A percentile compares a stretch with the other conserved stretches of the same genome.
These are phyloP conservation scores for Eucalyptus shirleyi DNA, from an alignment of 345 rosid species.

Conservation along the genomic window DNA sequence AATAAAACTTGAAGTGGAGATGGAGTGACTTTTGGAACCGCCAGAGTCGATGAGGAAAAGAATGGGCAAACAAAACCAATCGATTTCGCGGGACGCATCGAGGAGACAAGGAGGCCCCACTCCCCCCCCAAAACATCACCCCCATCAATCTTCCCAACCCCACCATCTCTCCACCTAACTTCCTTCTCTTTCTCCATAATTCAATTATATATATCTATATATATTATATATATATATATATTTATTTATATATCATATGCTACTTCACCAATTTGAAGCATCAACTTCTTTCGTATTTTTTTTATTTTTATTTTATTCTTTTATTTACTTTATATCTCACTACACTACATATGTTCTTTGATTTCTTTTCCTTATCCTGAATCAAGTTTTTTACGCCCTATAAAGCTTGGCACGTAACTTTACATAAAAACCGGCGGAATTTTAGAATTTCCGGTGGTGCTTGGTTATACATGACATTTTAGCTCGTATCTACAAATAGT, in stretches of 20 bases:
- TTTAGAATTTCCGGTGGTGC: fast-evolving
- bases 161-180: neutral
- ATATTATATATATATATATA: too few species aligned
- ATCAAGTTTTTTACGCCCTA: neutral
- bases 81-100: neutral
- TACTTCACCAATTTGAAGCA: neutral
- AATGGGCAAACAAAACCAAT: neutral
- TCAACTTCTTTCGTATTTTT: neutral
- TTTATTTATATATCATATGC: neutral
- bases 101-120: conserved; percentile 33
- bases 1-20: neutral
- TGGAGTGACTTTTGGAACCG: neutral
- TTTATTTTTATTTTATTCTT: neutral
- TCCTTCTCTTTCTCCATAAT: neutral
- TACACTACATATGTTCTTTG: neutral
- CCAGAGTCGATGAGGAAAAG: neutral
- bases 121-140: neutral
- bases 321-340: neutral
- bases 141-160: neutral
- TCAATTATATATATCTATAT: neutral
- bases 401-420: neutral
- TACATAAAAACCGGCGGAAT: fast-evolving
- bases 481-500: fast-evolving
- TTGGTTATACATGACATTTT: fast-evolving
- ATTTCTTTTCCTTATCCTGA: neutral